Percentiles rank a stretch among this genome's conserved stretches.
phyloP scores from a whole-genome alignment of 352 stramenopile species.

The Sclerospora graminicola region DNA sequence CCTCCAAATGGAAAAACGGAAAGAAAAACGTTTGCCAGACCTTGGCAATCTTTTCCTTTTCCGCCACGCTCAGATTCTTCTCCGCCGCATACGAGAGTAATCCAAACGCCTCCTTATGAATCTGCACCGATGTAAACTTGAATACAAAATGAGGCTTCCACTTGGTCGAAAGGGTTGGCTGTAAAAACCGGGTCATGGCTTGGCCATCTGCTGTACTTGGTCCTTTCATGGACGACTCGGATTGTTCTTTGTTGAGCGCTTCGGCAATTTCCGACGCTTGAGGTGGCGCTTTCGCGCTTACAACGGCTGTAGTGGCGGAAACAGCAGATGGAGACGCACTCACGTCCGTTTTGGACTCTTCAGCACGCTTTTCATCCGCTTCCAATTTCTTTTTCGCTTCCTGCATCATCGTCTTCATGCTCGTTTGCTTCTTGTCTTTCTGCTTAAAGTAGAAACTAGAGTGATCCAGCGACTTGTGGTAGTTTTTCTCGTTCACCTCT shows the following conservation, averaged over 20 bases:
- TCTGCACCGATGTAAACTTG: conserved; percentile 61
- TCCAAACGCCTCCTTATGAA: conserved; percentile 78
- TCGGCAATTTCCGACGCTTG: conserved; percentile 49
- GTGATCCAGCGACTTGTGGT: conserved; percentile 98
- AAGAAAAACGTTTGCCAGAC: conserved; percentile 81
- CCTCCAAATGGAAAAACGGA: conserved; percentile 74
- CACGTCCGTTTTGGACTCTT: conserved; percentile 18
- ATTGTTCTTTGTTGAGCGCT: conserved; percentile 51
- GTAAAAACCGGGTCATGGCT: not conserved
- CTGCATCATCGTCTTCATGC: conserved; percentile 89
- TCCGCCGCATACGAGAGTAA: conserved; percentile 72
- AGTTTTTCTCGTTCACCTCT: conserved; percentile 96
- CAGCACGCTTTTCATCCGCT: conserved; percentile 34
- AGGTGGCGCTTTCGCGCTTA: conserved; percentile 22
- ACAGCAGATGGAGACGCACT: conserved; percentile 16
- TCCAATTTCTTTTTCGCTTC: conserved; percentile 82
- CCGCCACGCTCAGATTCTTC: conserved; percentile 66
- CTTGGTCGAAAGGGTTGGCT: conserved; percentile 3
- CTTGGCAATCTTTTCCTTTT: conserved; percentile 82
- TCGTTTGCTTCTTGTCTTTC: conserved; percentile 96
- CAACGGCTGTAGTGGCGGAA: conserved; percentile 13
- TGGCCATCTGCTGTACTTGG: conserved; percentile 2
- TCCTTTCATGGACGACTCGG: conserved; percentile 3
- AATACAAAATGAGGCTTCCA: conserved; percentile 73
- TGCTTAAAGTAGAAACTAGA: conserved; percentile 98